Conservation (phyloP, 78 protist genomes). For the Tieghemostelium lacteum region DNA sequence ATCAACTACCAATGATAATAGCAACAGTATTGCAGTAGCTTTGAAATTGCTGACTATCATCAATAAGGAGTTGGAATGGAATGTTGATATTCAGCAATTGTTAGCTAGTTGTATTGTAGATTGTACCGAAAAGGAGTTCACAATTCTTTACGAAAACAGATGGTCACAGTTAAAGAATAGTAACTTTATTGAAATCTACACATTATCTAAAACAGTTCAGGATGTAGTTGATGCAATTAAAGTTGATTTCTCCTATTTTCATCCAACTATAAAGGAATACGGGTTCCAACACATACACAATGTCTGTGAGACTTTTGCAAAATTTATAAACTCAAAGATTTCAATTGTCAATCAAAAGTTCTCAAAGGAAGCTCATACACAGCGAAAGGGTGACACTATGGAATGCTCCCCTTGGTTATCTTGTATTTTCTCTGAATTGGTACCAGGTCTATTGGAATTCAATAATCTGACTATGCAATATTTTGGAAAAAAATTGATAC, state of each 20-base stretch:
- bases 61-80: neutral
- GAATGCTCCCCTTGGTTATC: conserved; percentile 63
- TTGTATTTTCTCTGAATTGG: conserved; percentile 22
- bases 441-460: conserved; percentile 23
- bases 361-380: conserved; percentile 25
- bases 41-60: conserved; percentile 18
- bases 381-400: neutral
- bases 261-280: neutral
- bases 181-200: conserved; percentile 1
- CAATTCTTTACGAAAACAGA: neutral
- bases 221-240: conserved; percentile 29
- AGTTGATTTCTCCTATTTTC: conserved; percentile 5
- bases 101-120: neutral
- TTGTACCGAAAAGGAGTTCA: conserved; percentile 40
- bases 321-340: neutral
- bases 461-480: neutral
- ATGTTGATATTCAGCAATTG: neutral
- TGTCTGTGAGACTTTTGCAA: conserved; percentile 18
- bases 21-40: neutral
- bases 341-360: conserved; percentile 2
- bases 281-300: neutral
- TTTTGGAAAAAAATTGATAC: conserved; percentile 12
- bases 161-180: neutral
- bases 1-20: conserved; percentile 7
- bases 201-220: neutral